These are phyloP conservation scores for Blastobotrys buckinghamii DNA, from an alignment of 1,139 yeast genomes.

Conservation along the genomic window DNA sequence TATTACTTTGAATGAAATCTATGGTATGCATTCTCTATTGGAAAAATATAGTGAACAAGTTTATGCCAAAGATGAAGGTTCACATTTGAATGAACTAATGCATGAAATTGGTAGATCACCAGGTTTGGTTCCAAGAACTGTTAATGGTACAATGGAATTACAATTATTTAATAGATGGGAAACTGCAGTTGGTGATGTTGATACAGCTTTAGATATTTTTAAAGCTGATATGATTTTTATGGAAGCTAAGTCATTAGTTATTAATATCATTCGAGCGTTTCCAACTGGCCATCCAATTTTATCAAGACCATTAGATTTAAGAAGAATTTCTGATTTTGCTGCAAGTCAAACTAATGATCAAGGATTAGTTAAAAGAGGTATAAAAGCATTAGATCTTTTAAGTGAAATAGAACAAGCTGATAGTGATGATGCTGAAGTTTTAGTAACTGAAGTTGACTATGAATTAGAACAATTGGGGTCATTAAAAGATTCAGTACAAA, in stretches of 20 bases:
- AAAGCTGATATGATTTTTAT: constrained; percentile 36
- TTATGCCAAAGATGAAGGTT: constrained; percentile 14
- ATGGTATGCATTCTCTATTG: constrained; percentile 35
- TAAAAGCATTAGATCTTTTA: constrained; percentile 33
- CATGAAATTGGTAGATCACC: constrained; percentile 34
- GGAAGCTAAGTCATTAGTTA: constrained; percentile 36
- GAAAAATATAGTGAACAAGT: constrained; percentile 31
- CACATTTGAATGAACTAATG: constrained; percentile 31
- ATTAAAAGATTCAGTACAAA: constrained; percentile 32
- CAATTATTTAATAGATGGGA: constrained; percentile 37
- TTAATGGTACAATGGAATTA: constrained; percentile 32
- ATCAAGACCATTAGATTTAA: constrained; percentile 30
- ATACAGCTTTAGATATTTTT: constrained; percentile 30
- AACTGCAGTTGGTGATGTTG: constrained; percentile 33
- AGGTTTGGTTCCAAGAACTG: constrained; percentile 30
- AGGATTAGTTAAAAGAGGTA: constrained; percentile 34
- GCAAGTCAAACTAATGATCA: constrained; percentile 25
- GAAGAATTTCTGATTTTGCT: constrained; percentile 33
- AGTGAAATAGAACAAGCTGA: constrained; percentile 30
- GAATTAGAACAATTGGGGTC: constrained; percentile 37
- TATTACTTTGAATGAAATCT: constrained; percentile 36
- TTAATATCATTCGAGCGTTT: constrained; percentile 35
- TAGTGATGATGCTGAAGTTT: constrained; percentile 29
- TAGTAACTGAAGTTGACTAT: constrained; percentile 34
- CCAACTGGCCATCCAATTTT: constrained; percentile 31